Base-by-base conservation (phyloP, 495 filamentous ascomycete genomes). In the Aspergillus saccharolyticus region DNA sequence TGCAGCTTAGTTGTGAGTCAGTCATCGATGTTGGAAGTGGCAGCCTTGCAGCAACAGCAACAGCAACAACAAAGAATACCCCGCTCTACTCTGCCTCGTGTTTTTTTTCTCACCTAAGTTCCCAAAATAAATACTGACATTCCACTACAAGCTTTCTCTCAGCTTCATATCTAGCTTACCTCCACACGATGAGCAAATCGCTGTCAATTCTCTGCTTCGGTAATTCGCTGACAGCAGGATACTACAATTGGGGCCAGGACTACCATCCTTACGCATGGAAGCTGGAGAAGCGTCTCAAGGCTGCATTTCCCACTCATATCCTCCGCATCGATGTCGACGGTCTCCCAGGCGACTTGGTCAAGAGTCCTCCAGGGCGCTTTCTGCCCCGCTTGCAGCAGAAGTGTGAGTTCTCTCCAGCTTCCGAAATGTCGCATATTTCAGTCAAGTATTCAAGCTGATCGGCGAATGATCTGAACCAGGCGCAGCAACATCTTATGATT, bases 221-320 rank as follows among this genome's bases (percentile, higher is more conserved):
- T 66, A 74, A 85, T 68, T 84, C 81, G 44, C 77, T 88, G 21
- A 86, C 84, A 10, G 71, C 71, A 14, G 85, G 85, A 24, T 85
- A 73, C 70, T 70, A 78, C 19, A 42, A 55, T 39, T 72, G 60
- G 52, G 82, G 82, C 21, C 25, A 65, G 8, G 30, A 65, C 18
- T 75, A 73, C 55, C 77, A 81, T 44, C 82, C 85, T 0, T 87
- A 87, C 63, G 73, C 75, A 8, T 52, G 21, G 19, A 63, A 65
- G 2, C 65, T 74, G 3, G 58, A 62, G 30, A 54, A 66, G 18
- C 53, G 46, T 17, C 50, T 76, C 16, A 44, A 56, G 52, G 51
- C 57, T 19, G 49, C 52, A 20, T 57, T 61, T 25, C 60, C 60
- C 2, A 43, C 21, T 3, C 44, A 53, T 14, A 51, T 60, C 12